Evolutionary conservation across 805 yeast genomes (phyloP), one percentile per base, ranked within the genome.

Genomic region (Wickerhamomyces strasburgensis): DNA sequence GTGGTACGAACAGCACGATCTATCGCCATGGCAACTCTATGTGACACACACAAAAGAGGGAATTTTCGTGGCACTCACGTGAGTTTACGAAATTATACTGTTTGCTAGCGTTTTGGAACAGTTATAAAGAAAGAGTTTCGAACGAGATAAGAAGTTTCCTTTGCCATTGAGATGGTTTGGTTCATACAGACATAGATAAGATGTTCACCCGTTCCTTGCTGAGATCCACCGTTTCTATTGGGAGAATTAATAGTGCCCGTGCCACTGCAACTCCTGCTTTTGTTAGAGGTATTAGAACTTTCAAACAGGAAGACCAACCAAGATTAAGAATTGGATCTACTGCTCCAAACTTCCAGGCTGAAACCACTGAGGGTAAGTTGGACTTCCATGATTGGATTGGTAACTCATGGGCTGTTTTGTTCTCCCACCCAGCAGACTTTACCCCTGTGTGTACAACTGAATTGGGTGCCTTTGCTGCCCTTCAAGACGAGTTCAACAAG

Each of bases 371-470:
- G 46, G 97, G 97, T 40, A 75, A 76, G 46, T 77, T 88, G 57
- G 77, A 84, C 49, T 88, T 88, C 78, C 95, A 88, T 68, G 80
- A 89, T 44, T 88, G 71, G 71, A 70, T 87, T 51, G 90, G 90
- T 33, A 78, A 83, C 65, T 74, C 80, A 32, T 88, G 97, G 97
- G 79, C 81, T 33, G 80, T 88, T 35, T 70, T 88, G 56, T 88
- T 88, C 68, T 84, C 95, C 18, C 97, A 88, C 64, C 97, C 97
- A 45, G 96, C 88, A 38, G 97, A 88, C 64, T 89, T 86, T 73
- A 88, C 97, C 14, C 97, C 97, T 33, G 96, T 88, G 38, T 88
- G 97, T 66, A 89, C 96, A 56, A 88, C 96, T 39, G 97, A 88
- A 70, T 73, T 88, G 58, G 96, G 96, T 51, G 96, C 95, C 15